Conservation (phyloP, 495 filamentous ascomycete genomes). For the Hypomontagnella monticulosa region DNA sequence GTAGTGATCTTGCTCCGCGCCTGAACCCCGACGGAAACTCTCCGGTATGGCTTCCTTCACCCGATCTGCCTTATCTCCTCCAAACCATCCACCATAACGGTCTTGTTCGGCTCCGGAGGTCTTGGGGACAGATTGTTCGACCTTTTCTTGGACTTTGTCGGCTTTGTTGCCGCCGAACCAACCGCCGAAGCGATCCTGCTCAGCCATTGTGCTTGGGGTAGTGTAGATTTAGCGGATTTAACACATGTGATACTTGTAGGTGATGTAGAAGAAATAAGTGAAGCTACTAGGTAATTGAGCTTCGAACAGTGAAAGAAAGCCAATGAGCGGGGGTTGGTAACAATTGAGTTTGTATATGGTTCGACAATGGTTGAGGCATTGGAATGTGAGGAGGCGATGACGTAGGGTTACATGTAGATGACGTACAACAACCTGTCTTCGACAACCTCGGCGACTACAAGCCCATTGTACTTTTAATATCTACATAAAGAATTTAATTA, state of each 20-base stretch:
- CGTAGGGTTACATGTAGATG: slow-evolving; percentile 37
- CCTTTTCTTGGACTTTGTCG: slow-evolving; percentile 31
- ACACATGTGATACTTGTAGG: background rate
- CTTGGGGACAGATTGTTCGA: slow-evolving; percentile 17
- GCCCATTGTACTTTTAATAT: too few species aligned
- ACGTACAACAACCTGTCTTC: slow-evolving; percentile 16
- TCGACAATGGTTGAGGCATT: slow-evolving; percentile 1
- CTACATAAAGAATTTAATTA: too few species aligned
- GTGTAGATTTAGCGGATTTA: background rate
- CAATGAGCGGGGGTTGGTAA: slow-evolving; percentile 5
- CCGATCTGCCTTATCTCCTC: slow-evolving; percentile 25
- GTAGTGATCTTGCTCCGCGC: slow-evolving; percentile 35
- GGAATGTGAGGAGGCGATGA: slow-evolving; percentile 33
- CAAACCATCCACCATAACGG: slow-evolving; percentile 27
- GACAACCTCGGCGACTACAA: too few species aligned
- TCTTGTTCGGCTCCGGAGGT: slow-evolving; percentile 30
- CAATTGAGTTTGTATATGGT: slow-evolving; percentile 12
- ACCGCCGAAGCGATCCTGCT: slow-evolving; percentile 28
- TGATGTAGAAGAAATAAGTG: background rate
- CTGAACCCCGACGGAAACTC: slow-evolving; percentile 1
- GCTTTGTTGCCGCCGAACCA: slow-evolving; percentile 36
- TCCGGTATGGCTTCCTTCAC: slow-evolving; percentile 21
- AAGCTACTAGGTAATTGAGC: background rate
- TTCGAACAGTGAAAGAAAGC: background rate
- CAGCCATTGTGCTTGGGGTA: slow-evolving; percentile 29